Evolutionary conservation across 768 basidiomycete genomes (phyloP).

Genomic region (Cystobasidiopsis lactophilus): DNA sequence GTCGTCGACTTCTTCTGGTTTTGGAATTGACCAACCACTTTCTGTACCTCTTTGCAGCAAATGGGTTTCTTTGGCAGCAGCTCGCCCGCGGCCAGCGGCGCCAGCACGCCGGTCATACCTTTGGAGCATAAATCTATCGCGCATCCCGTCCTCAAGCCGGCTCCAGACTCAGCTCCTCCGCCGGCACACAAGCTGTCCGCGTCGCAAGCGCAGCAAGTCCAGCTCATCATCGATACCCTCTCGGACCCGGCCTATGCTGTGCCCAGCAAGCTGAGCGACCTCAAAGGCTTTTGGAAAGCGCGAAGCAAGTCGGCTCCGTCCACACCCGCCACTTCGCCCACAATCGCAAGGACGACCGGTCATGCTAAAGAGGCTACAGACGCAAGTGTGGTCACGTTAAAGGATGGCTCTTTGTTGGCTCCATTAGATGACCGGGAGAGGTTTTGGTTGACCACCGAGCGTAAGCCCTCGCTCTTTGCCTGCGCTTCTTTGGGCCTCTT

Average conservation of each 20-base stretch:
- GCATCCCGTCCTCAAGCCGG: background rate
- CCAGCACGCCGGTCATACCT: too few relatives aligned
- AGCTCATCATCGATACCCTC: conserved; percentile 10
- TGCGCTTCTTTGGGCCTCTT: background rate
- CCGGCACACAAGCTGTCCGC: background rate
- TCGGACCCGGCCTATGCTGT: conserved; percentile 8
- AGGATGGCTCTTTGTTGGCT: background rate
- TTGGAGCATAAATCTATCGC: too few relatives aligned
- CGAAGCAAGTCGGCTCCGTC: background rate
- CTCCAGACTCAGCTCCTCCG: background rate
- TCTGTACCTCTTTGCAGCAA: too few relatives aligned
- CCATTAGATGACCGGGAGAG: conserved; percentile 8
- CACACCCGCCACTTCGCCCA: too few relatives aligned
- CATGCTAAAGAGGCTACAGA: background rate
- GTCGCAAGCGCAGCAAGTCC: conserved; percentile 9
- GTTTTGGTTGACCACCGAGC: conserved; percentile 17
- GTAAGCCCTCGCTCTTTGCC: background rate
- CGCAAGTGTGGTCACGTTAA: background rate
- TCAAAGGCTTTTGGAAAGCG: conserved; percentile 20
- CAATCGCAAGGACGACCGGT: background rate
- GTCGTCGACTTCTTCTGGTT: too few relatives aligned
- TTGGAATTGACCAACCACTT: too few relatives aligned
- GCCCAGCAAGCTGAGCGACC: conserved; percentile 7
- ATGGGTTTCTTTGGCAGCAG: too few relatives aligned
- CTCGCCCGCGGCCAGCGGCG: too few relatives aligned